These are phyloP conservation scores for Arabidopsis hybrid DNA, from an alignment of 441 rosid species.

Conservation along the genomic window DNA sequence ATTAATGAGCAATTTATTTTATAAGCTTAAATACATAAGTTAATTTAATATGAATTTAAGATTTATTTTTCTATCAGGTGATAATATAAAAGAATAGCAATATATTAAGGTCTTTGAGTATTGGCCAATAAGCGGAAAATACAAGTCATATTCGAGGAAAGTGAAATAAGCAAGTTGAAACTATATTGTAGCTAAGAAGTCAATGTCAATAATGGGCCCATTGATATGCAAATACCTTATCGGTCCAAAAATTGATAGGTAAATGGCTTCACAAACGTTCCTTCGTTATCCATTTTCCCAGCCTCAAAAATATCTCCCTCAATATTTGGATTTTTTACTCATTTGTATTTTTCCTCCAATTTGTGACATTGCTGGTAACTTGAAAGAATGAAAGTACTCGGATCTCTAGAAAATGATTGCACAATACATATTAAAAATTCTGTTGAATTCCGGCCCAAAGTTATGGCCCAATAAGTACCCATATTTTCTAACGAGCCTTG, in stretches of 20 bases:
- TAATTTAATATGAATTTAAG: too few species aligned
- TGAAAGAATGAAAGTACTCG: neutral
- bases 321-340: constrained; percentile 31
- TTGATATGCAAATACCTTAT: neutral
- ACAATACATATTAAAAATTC: neutral
- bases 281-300: constrained; percentile 21
- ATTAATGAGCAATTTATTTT: too few species aligned
- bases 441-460: neutral
- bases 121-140: constrained; percentile 1
- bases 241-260: constrained; percentile 27
- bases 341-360: neutral
- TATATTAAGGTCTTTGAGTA: neutral
- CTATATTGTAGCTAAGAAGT: neutral
- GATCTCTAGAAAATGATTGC: neutral
- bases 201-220: constrained; percentile 7
- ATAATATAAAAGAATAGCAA: neutral
- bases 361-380: too few species aligned
- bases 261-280: constrained; percentile 20
- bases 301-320: constrained; percentile 33
- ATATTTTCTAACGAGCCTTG: too few species aligned
- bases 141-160: constrained; percentile 20
- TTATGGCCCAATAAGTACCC: constrained; percentile 1
- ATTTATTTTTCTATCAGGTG: neutral
- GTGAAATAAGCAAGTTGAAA: constrained; percentile 42
- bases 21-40: too few species aligned